phyloP scores from a whole-genome alignment of 2,329 filamentous ascomycete species.

The Sporothrix inflata region DNA sequence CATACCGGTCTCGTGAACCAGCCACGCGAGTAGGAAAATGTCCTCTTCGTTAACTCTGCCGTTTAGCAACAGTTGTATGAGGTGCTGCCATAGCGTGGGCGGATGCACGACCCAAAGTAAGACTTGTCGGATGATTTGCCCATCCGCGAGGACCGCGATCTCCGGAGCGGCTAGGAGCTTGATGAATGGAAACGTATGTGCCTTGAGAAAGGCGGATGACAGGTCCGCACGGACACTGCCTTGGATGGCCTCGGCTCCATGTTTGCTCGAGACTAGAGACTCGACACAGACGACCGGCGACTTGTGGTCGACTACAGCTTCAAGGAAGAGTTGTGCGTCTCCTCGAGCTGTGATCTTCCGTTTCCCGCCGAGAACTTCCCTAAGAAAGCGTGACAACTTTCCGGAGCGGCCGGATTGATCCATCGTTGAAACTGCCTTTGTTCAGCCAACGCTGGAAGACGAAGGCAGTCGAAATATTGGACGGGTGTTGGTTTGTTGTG shows the following conservation, averaged over 20 bases:
- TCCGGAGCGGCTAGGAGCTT: conserved; percentile 46
- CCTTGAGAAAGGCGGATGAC: conserved; percentile 39
- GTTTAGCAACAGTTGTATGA: conserved; percentile 43
- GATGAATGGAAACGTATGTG: conserved; percentile 40
- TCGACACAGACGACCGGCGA: conserved; percentile 38
- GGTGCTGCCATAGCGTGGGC: conserved; percentile 56
- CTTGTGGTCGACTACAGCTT: conserved; percentile 35
- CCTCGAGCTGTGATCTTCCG: conserved; percentile 33
- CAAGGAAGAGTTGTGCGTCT: conserved; percentile 41
- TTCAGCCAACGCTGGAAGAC: background rate
- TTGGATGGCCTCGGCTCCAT: conserved; percentile 38
- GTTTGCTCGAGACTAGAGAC: conserved; percentile 36
- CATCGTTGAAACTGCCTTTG: background rate
- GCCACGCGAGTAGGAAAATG: conserved; percentile 51
- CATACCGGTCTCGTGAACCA: conserved; percentile 53
- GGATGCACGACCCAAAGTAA: conserved; percentile 54
- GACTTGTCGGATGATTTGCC: conserved; percentile 53
- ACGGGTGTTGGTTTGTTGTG: background rate
- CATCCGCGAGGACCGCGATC: conserved; percentile 54
- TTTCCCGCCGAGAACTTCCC: conserved; percentile 34
- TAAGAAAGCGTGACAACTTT: background rate
- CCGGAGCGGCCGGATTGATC: background rate
- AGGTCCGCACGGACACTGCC: conserved; percentile 37
- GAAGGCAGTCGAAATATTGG: background rate
- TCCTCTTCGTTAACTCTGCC: conserved; percentile 41